These are phyloP conservation scores for Hyaloperonospora arabidopsidis DNA, from an alignment of 352 stramenopile genomes.

Conservation along the genomic window DNA sequence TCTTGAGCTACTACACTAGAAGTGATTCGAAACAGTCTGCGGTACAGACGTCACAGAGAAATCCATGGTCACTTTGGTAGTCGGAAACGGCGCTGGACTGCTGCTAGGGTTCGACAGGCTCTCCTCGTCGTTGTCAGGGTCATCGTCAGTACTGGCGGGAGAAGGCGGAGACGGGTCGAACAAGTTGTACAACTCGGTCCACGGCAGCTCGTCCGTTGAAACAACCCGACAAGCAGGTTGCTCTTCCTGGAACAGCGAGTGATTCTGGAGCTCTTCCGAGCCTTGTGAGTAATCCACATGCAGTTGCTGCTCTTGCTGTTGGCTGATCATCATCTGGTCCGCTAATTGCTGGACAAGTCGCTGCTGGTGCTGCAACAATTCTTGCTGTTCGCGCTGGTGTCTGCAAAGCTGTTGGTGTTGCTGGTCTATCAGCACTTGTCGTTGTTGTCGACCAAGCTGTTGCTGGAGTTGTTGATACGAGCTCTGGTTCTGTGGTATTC, in stretches of 20 bases:
- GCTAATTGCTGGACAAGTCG: conserved; percentile 31
- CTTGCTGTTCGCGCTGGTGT: conserved; percentile 30
- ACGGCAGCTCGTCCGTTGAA: conserved; percentile 63
- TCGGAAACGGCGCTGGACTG: conserved; percentile 18
- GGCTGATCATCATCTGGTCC: conserved; percentile 31
- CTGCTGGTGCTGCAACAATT: conserved; percentile 23
- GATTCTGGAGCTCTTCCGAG: conserved; percentile 40
- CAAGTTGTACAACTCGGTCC: conserved; percentile 77
- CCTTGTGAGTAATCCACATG: conserved; percentile 18
- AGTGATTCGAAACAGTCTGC: conserved; percentile 54
- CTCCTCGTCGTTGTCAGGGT: conserved; percentile 53
- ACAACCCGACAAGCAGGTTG: conserved; percentile 50
- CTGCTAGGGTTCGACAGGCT: conserved; percentile 30
- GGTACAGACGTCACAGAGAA: conserved; percentile 15
- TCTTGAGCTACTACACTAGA: conserved; percentile 36
- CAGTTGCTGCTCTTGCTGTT: conserved; percentile 25
- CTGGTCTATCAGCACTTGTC: conserved; percentile 21
- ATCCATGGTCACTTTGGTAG: conserved; percentile 10
- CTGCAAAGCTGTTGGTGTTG: conserved; percentile 35
- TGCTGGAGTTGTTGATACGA: conserved; percentile 26
- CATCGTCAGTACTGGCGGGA: conserved; percentile 37
- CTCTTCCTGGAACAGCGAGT: conserved; percentile 61
- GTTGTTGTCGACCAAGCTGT: conserved; percentile 19
- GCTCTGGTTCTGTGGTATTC: conserved; percentile 16
- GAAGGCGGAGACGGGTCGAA: conserved; percentile 51